Conservation (phyloP, 2,329 filamentous ascomycete species). For the Amauroascus verrucosus region DNA sequence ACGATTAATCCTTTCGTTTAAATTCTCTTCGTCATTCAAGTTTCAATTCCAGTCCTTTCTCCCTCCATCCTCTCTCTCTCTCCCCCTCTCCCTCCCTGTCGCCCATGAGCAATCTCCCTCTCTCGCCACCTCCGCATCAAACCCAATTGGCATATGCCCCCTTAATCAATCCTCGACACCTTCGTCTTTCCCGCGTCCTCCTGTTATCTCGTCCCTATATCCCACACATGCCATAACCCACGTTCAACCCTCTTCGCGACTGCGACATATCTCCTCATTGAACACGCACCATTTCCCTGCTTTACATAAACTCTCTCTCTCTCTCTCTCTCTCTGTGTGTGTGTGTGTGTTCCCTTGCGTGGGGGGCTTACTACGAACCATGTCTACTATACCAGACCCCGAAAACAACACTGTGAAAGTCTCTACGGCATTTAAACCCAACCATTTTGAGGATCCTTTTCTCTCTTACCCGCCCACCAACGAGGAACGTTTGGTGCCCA, state of each 20-base stretch:
- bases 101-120: neutral
- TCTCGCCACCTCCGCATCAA: neutral
- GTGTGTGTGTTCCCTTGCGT: too few relatives aligned
- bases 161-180: neutral
- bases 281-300: neutral
- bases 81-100: neutral
- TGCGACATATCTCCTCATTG: neutral
- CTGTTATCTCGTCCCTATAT: neutral
- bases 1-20: too few relatives aligned
- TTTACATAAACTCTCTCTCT: neutral
- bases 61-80: neutral
- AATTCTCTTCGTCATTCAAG: too few relatives aligned
- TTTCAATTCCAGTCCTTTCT: neutral
- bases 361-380: neutral
- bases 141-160: neutral
- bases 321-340: too few relatives aligned
- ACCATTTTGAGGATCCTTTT: slow-evolving; percentile 12
- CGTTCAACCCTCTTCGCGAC: neutral
- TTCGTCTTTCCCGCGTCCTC: neutral
- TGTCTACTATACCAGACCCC: neutral
- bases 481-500: slow-evolving; percentile 30
- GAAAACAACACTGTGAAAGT: neutral
- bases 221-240: neutral
- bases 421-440: slow-evolving; percentile 5
- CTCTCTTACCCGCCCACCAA: slow-evolving; percentile 30